phyloP scores from a whole-genome alignment of 257 asterid genomes.

The Ilex asprella region DNA sequence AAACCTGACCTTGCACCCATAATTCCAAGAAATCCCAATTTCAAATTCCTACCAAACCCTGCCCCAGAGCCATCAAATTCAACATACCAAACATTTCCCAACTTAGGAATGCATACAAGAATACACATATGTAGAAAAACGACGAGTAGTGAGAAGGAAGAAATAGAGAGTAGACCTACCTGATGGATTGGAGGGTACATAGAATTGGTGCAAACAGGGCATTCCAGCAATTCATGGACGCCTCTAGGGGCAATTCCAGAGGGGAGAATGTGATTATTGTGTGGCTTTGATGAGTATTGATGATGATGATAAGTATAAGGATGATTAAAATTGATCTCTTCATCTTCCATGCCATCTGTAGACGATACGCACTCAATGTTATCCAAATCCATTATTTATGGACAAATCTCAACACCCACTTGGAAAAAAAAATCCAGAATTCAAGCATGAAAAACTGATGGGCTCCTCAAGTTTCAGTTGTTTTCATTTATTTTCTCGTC shows the following conservation, averaged over 20 bases:
- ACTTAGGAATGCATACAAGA: too few species aligned
- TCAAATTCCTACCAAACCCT: too few species aligned
- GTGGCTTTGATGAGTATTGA: conserved; percentile 33
- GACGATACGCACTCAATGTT: conserved; percentile 57
- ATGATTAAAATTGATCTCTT: conserved; percentile 34
- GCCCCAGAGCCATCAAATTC: too few species aligned
- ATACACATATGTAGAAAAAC: too few species aligned
- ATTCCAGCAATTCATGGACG: conserved; percentile 65
- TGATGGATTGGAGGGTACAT: conserved; percentile 75
- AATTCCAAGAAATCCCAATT: too few species aligned
- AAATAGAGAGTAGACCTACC: conserved; percentile 23
- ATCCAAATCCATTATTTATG: background rate
- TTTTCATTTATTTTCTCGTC: background rate
- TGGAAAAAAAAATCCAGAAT: background rate
- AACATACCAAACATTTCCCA: too few species aligned
- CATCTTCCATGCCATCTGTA: conserved; percentile 50
- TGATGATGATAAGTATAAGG: conserved; percentile 39
- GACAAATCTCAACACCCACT: background rate
- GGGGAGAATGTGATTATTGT: conserved; percentile 21
- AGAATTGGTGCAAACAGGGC: conserved; percentile 62
- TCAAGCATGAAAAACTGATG: background rate
- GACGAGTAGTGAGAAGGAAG: too few species aligned
- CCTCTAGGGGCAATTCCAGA: conserved; percentile 38
- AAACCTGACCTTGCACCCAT: too few species aligned
- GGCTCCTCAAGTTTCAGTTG: too few species aligned